Evolutionary conservation across 768 basidiomycete species (phyloP).

Genomic region (Cubamyces sp.): DNA sequence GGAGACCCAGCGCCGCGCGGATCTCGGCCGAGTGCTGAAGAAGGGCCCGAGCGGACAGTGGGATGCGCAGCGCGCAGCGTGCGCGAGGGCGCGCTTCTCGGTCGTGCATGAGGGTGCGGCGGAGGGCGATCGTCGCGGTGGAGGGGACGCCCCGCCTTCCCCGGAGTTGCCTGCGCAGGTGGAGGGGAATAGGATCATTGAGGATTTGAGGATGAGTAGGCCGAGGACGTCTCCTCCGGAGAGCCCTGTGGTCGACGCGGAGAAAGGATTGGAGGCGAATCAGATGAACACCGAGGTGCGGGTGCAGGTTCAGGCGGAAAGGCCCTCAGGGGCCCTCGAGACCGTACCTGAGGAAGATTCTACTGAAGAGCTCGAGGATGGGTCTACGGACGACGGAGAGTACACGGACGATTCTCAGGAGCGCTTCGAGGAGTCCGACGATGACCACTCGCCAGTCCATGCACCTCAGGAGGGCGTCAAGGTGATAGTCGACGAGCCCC

Average conservation of each 20-base stretch:
- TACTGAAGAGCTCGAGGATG: too few relatives aligned
- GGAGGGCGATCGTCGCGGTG: background rate
- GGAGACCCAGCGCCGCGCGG: background rate
- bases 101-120: background rate
- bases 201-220: conserved; percentile 2
- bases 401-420: too few relatives aligned
- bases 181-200: background rate
- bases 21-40: background rate
- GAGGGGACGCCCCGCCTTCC: background rate
- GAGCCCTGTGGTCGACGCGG: background rate
- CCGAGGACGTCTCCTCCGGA: background rate
- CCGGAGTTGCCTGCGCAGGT: background rate
- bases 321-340: too few relatives aligned
- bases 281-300: too few relatives aligned
- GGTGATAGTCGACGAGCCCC: too few relatives aligned
- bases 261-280: too few relatives aligned
- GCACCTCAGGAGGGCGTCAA: too few relatives aligned
- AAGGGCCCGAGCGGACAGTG: background rate
- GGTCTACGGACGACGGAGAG: too few relatives aligned
- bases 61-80: background rate
- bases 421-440: too few relatives aligned
- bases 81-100: conserved; percentile 1
- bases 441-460: too few relatives aligned
- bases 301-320: too few relatives aligned
- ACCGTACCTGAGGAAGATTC: too few relatives aligned